A percentile compares a stretch with the other conserved stretches of the same genome.
Evolutionary conservation across 1,139 yeast genomes (phyloP).

Genomic region (Wickerhamomyces sp.): DNA sequence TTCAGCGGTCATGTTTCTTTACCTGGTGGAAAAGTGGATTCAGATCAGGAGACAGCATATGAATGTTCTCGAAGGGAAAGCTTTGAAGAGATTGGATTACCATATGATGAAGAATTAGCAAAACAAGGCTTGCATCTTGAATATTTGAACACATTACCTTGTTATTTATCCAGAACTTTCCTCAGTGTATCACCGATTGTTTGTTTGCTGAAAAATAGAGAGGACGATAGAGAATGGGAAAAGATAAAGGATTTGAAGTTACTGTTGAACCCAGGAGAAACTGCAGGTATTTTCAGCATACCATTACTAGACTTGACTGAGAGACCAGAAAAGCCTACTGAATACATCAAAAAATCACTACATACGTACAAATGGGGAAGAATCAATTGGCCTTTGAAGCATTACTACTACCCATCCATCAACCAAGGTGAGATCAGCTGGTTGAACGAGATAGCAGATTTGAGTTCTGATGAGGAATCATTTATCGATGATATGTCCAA

Average conservation of each 20-base stretch:
- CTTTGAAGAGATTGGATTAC: constrained; percentile 80
- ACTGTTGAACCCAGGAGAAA: constrained; percentile 65
- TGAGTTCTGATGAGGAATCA: constrained; percentile 51
- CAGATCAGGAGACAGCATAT: constrained; percentile 59
- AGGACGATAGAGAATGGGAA: constrained; percentile 18
- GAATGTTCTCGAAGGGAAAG: constrained; percentile 76
- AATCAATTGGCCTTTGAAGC: constrained; percentile 57
- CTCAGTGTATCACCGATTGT: constrained; percentile 80
- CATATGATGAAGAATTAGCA: constrained; percentile 40
- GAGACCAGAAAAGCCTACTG: constrained; percentile 29
- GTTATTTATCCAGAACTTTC: constrained; percentile 73
- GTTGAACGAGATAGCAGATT: constrained; percentile 55
- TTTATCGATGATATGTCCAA: constrained; percentile 23
- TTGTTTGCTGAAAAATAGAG: constrained; percentile 47
- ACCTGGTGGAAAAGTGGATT: constrained; percentile 87
- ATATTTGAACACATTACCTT: constrained; percentile 57
- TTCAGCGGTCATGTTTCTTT: constrained; percentile 87
- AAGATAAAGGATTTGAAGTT: constrained; percentile 32
- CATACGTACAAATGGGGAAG: constrained; percentile 56
- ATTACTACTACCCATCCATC: constrained; percentile 53
- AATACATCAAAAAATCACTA: constrained; percentile 31
- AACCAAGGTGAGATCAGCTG: constrained; percentile 54
- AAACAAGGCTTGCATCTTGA: constrained; percentile 50
- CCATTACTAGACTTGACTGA: constrained; percentile 58
- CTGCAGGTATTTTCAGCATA: constrained; percentile 61